Percentiles rank a stretch among this genome's conserved stretches.
Evolutionary conservation across 2,329 filamentous ascomycete genomes (phyloP).

Genomic region (Aspergillus puulaauensis): DNA sequence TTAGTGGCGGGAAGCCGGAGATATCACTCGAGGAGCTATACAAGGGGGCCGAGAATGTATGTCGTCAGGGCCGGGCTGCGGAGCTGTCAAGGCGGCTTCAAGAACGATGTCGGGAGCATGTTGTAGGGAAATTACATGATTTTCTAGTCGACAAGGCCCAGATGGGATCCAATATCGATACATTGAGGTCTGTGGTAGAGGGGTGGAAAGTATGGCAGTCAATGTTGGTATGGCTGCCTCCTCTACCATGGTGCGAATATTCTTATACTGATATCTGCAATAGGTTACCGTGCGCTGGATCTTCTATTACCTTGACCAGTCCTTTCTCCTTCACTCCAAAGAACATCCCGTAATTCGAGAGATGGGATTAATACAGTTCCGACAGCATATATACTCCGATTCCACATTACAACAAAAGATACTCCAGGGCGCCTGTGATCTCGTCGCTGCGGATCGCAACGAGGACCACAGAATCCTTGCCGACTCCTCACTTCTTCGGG

Average conservation of each 20-base stretch:
- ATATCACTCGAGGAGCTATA: conserved; percentile 87
- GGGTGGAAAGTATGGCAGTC: conserved; percentile 77
- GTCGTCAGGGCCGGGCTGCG: conserved; percentile 71
- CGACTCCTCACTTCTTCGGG: conserved; percentile 66
- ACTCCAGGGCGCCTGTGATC: conserved; percentile 70
- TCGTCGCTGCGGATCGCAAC: conserved; percentile 71
- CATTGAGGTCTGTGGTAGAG: conserved; percentile 59
- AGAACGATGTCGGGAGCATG: conserved; percentile 64
- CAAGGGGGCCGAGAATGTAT: conserved; percentile 86
- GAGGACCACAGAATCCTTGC: conserved; percentile 53
- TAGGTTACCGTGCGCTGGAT: conserved; percentile 78
- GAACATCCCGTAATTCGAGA: conserved; percentile 73
- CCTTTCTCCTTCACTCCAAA: conserved; percentile 75
- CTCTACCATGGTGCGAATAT: not conserved
- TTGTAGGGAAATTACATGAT: conserved; percentile 55
- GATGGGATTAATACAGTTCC: conserved; percentile 75
- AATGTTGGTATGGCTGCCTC: conserved; percentile 62
- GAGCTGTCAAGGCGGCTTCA: conserved; percentile 67
- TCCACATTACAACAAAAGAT: conserved; percentile 53
- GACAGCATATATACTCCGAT: conserved; percentile 59
- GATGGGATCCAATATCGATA: conserved; percentile 60
- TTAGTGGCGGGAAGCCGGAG: conserved; percentile 62
- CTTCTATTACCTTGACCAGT: conserved; percentile 91
- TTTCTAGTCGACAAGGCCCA: conserved; percentile 57
- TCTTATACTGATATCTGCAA: not conserved